Evolutionary conservation across 2,329 filamentous ascomycete genomes (phyloP), one percentile per base, ranked within the genome.

Genomic region (Penicillium hordei): DNA sequence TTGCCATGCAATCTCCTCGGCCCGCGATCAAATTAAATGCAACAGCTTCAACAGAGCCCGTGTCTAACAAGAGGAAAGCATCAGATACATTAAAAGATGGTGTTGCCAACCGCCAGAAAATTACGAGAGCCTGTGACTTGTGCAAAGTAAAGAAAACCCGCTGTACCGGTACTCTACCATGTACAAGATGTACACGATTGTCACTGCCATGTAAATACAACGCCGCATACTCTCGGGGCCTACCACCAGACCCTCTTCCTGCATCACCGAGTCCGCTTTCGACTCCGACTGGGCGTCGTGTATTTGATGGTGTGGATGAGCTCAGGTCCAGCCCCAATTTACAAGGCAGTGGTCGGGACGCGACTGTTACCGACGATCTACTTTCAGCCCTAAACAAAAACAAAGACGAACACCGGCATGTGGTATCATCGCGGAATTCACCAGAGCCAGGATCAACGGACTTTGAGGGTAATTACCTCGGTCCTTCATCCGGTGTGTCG

Each of bases 381-480:
- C 52, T 40, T 56, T 31, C 46, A 13, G 23, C 40, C 17, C 38
- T 27, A 5, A 53, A 13, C 44, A 8, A 36, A 6, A 53, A 8
- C 51, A 7, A 23, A 8, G 52, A 10, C 45, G 39, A 52, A 13
- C 29, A 59, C 4, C 44, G 49, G 12, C 63, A 63, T 21, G 60
- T 60, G 31, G 44, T 61, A 12, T 70, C 68, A 2, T 55, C 64
- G 27, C 70, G 69, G 15, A 69, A 69, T 43, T 83, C 80, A 1
- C 81, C 78, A 1, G 81, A 78, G 48, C 75, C 76, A 4, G 76
- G 73, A 5, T 75, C 76, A 21, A 78, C 81, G 1, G 81, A 83
- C 58, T 78, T 83, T 12, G 78, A 82, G 60, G 82, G 81, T 1
- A 81, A 85, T 51, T 82, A 83, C 60, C 75, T 83, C n/a, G 83